phyloP scores from a whole-genome alignment of 2,329 filamentous ascomycete genomes.

The Diplodia sapinea region DNA sequence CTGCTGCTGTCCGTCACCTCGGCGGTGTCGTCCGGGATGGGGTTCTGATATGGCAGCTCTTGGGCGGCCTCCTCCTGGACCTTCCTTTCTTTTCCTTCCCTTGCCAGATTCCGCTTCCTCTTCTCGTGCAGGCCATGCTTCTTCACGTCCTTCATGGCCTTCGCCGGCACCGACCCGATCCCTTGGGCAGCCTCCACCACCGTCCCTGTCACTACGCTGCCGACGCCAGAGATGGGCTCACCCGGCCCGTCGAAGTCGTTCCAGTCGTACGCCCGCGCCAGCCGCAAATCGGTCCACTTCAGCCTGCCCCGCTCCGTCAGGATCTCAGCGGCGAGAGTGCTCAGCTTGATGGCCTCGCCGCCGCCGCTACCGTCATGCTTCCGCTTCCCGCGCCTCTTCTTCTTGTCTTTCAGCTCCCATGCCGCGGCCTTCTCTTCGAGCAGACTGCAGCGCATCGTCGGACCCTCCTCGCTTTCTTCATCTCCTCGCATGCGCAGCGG shows the following conservation, averaged over 20 bases:
- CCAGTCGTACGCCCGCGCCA: conserved; percentile 73
- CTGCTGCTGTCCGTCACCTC: not conserved
- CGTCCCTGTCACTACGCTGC: conserved; percentile 65
- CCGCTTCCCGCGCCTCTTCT: conserved; percentile 51
- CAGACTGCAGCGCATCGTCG: conserved; percentile 68
- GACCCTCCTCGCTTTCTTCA: conserved; percentile 36
- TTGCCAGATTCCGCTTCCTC: conserved; percentile 50
- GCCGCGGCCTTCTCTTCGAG: conserved; percentile 67
- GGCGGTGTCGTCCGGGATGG: not conserved
- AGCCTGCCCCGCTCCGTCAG: conserved; percentile 66
- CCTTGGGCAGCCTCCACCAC: conserved; percentile 66
- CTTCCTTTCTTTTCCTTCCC: conserved; percentile 31
- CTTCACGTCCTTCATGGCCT: conserved; percentile 63
- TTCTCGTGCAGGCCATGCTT: conserved; percentile 53
- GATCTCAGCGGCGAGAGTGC: conserved; percentile 68
- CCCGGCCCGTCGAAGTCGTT: conserved; percentile 79
- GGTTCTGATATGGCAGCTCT: not conserved
- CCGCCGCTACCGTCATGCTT: no score
- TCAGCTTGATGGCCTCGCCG: conserved; percentile 58
- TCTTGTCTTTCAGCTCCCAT: conserved; percentile 59
- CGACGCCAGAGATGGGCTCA: conserved; percentile 71
- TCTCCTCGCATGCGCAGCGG: conserved; percentile 46
- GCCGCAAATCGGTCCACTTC: conserved; percentile 66
- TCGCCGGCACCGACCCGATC: conserved; percentile 67
- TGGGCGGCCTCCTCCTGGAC: not conserved